Base-by-base conservation (phyloP, 176 grass and related monocot species). In the Eleusine indica region DNA sequence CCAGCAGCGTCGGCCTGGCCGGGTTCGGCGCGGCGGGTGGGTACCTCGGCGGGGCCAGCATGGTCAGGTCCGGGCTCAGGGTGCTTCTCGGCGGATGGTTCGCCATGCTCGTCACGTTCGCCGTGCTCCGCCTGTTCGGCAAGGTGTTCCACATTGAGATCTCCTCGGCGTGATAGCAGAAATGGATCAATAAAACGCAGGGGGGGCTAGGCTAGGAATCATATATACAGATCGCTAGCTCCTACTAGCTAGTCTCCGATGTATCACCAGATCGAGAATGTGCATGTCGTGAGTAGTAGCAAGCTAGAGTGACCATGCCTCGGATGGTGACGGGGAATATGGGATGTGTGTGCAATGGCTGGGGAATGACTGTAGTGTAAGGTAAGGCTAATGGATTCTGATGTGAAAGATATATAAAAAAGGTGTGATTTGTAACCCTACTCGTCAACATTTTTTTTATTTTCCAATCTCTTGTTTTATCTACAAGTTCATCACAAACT, bases 41-140 rank as follows among this genome's bases (percentile, higher is more conserved):
- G 10, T 74, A 89, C 70, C 70, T 96, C 13, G 96, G 96, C 70
- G 93, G 93, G 54, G 79, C 91, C 1, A 90, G 58, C 48, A 25
- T 86, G 77, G 12, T 39, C 8, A 89, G 54, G 70, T 89, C 91
- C 3, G 93, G 69, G 0, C 21, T 89, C 18, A 85, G 96, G 81
- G 93, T 99, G 73, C 71, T 99, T 69, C 21, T 86, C 0, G 93
- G 97, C 28, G 97, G 97, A 0, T 99, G 97, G 91, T 43, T 94
- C 80, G 97, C 93, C 71, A 94, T 99, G 97, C 35, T 89, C 21
- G 71, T 94, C 82, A 96, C 93, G 2, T 99, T 86, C 66, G 93
- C 80, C 10, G 90, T 96, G 44, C 91, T 99, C 65, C 89, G 90
- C 74, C 30, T 89, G 1, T 92, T 94, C 71, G 85, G 68, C 9